Conservation (phyloP, 1,139 yeast species). For the Nakaseomyces sp. region DNA sequence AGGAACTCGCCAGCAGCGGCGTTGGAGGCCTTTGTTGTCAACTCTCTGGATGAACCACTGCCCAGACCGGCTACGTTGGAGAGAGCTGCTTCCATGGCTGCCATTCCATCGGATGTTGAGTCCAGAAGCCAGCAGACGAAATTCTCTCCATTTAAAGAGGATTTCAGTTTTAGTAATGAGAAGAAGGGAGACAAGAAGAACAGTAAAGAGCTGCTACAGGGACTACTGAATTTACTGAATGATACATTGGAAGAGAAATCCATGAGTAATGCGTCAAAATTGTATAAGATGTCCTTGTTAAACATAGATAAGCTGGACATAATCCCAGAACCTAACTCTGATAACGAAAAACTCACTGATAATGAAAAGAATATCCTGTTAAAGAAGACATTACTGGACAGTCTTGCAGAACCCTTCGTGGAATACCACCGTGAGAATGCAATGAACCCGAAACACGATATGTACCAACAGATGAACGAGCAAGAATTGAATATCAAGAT, state of each 20-base stretch:
- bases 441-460: conserved; percentile 22
- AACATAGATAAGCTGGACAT: conserved; percentile 5
- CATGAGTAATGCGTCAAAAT: conserved; percentile 2
- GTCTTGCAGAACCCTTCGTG: conserved; percentile 67
- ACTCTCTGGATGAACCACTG: background rate
- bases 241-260: conserved; percentile 4
- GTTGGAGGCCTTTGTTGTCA: conserved; percentile 1
- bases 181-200: background rate
- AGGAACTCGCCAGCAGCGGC: conserved; percentile 1
- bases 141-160: conserved; percentile 1
- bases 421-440: conserved; percentile 33
- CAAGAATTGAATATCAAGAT: conserved; percentile 9
- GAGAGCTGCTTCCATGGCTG: conserved; percentile 1
- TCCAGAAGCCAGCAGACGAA: background rate
- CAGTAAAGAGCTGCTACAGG: background rate
- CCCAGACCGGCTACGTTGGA: background rate
- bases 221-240: background rate
- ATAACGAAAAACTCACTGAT: conserved; percentile 6
- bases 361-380: conserved; percentile 24
- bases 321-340: conserved; percentile 5
- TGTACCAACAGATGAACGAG: conserved; percentile 8
- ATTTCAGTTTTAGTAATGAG: background rate
- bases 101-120: background rate
- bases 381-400: conserved; percentile 50
- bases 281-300: conserved; percentile 3